Percentiles rank a stretch among this genome's conserved stretches.
phyloP scores from a whole-genome alignment of 2,329 filamentous ascomycete genomes.

The Xylariales sp. region DNA sequence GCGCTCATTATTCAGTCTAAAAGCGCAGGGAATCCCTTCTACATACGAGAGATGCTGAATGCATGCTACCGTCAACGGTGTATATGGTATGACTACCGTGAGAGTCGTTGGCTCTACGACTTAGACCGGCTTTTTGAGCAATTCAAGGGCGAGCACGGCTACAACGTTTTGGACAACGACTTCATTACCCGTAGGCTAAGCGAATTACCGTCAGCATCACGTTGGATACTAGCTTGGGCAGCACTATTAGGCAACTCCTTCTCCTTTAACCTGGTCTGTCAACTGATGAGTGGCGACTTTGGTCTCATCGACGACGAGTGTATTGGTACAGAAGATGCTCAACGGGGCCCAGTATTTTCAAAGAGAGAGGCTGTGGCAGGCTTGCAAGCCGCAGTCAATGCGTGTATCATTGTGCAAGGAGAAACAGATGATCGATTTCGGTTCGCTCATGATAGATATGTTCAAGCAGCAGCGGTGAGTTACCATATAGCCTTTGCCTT shows the following conservation, averaged over 20 bases:
- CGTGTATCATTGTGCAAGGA: constrained; percentile 83
- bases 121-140: constrained; percentile 87
- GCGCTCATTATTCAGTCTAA: constrained; percentile 90
- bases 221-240: constrained; percentile 86
- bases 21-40: constrained; percentile 89
- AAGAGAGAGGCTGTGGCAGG: constrained; percentile 79
- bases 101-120: constrained; percentile 85
- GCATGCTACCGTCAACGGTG: constrained; percentile 87
- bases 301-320: constrained; percentile 65
- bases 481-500: not conserved
- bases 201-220: constrained; percentile 79
- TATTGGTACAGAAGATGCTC: constrained; percentile 44
- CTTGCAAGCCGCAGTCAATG: constrained; percentile 82
- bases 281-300: constrained; percentile 80
- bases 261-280: constrained; percentile 83
- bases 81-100: constrained; percentile 90
- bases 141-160: constrained; percentile 82
- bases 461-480: constrained; percentile 72
- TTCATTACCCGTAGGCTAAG: constrained; percentile 83
- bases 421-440: constrained; percentile 88
- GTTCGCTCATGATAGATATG: constrained; percentile 89
- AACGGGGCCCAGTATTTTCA: constrained; percentile 62
- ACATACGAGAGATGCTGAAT: constrained; percentile 89
- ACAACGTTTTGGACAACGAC: constrained; percentile 81
- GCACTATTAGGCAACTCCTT: constrained; percentile 85